These are phyloP conservation scores for Zygosaccharomyces pseudorouxii DNA, from an alignment of 805 yeast species.

Conservation along the genomic window DNA sequence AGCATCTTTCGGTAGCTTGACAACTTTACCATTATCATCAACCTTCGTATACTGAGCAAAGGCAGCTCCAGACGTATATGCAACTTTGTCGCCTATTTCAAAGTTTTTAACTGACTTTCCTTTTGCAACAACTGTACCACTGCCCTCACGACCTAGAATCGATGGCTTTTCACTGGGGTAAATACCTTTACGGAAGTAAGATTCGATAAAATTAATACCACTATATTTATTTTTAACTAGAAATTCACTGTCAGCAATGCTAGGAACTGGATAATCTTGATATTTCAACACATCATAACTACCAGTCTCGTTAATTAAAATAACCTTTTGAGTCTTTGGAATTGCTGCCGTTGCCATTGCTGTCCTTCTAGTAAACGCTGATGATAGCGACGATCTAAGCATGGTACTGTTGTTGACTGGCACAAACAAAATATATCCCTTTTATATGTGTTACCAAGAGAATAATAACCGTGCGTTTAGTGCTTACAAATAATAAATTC, in stretches of 20 bases:
- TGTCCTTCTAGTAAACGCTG: not conserved
- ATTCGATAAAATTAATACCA: conserved; percentile 81
- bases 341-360: conserved; percentile 24
- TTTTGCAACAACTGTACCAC: conserved; percentile 61
- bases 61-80: conserved; percentile 47
- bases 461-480: not conserved
- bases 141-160: conserved; percentile 67
- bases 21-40: conserved; percentile 34
- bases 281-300: conserved; percentile 58
- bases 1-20: conserved; percentile 47
- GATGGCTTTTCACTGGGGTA: conserved; percentile 62
- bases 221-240: conserved; percentile 69
- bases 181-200: conserved; percentile 74
- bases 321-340: conserved; percentile 55
- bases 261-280: conserved; percentile 56
- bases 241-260: conserved; percentile 50
- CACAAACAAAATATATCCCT: not conserved
- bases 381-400: not conserved
- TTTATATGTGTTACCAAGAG: not conserved
- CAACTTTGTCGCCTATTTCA: conserved; percentile 67
- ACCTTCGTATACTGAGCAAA: conserved; percentile 72
- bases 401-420: not conserved
- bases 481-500: conserved; percentile 1
- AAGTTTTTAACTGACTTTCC: conserved; percentile 54
- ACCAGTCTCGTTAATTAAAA: conserved; percentile 51